Evolutionary conservation across 2,329 filamentous ascomycete species (phyloP), one percentile per base, ranked within the genome.

Genomic region (Paraphaeosphaeria sporulosa): DNA sequence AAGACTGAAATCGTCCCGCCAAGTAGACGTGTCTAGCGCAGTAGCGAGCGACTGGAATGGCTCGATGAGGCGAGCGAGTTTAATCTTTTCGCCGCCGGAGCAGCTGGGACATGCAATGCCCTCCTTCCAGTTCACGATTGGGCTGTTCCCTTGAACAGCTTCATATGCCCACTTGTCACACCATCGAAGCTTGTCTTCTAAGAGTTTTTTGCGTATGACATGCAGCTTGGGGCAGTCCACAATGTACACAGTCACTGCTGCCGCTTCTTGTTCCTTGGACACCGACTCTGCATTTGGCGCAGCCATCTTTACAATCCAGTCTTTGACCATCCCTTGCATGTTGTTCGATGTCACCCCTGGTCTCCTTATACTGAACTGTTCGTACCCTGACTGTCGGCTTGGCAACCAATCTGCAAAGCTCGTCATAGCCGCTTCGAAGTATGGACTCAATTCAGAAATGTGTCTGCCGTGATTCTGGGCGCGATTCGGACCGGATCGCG

Each of bases 161-260:
- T 76, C 72, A 50, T 71, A 73, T 19, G 71, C 71, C 52, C 67
- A 71, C 30, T 65, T 76, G 50, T 76, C 75, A 47, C 58, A 64
- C 55, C 59, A 71, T 23, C 66, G 67, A 23, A 78, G 59, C 47
- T 72, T 73, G 53, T 77, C 70, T 47, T 73, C 74, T 17, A 78
- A 59, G 13, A 68, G 59, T 32, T 63, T 66, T 38, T 65, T 71
- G 12, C 74, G 72, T 17, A 77, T 61, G 5, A 67, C 71, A 59
- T 77, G 75, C 4, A 76, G 65, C 27, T 71, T 72, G 13, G 75
- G 75, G 36, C 75, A 78, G 51, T 77, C 67, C 17, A 78, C 74
- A 12, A 73, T 64, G 61, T 77, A 78, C 12, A 74, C 59, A 13
- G 67, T 64, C 27, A 67, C 12, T 17, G 51, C 53, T 2, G 60